Conservation (phyloP, 2,329 filamentous ascomycete genomes). For the Xylaria multiplex region DNA sequence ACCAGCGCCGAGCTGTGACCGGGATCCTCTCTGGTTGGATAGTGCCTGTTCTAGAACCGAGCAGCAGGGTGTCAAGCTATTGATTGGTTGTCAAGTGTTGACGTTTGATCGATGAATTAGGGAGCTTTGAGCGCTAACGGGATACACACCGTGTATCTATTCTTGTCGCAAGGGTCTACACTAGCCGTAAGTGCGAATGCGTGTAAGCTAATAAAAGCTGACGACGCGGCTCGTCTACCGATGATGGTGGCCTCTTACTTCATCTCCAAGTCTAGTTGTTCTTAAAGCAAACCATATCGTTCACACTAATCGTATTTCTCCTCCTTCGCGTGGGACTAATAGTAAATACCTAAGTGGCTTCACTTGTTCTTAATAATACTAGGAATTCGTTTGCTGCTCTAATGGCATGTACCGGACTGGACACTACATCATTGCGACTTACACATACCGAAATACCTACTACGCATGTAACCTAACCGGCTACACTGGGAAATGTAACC, state of each 20-base stretch:
- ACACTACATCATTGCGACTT: conserved; percentile 43
- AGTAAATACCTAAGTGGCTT: no score
- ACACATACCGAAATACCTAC: conserved; percentile 27
- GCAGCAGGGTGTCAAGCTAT: neutral
- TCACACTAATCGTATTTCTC: conserved; percentile 25
- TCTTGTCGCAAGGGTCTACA: neutral
- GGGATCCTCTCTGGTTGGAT: neutral
- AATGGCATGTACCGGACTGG: no score
- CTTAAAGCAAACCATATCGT: conserved; percentile 30
- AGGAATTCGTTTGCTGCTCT: conserved; percentile 39
- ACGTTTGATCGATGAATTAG: neutral
- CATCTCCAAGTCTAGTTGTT: no score
- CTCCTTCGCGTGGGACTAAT: conserved; percentile 35
- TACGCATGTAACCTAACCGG: no score
- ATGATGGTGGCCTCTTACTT: neutral
- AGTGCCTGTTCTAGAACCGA: conserved; percentile 27
- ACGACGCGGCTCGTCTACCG: neutral
- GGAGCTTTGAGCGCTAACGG: neutral
- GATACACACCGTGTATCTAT: neutral
- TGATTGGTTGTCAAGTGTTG: conserved; percentile 20
- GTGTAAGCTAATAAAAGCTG: neutral
- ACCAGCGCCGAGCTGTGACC: conserved; percentile 5
- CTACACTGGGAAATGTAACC: conserved; percentile 29
- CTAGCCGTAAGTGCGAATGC: neutral
- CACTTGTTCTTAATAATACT: conserved; percentile 41